Evolutionary conservation across 1,284 basidiomycete species (phyloP), one percentile per base, ranked within the genome.

Genomic region (Ceratorhiza oryzae-sativae): DNA sequence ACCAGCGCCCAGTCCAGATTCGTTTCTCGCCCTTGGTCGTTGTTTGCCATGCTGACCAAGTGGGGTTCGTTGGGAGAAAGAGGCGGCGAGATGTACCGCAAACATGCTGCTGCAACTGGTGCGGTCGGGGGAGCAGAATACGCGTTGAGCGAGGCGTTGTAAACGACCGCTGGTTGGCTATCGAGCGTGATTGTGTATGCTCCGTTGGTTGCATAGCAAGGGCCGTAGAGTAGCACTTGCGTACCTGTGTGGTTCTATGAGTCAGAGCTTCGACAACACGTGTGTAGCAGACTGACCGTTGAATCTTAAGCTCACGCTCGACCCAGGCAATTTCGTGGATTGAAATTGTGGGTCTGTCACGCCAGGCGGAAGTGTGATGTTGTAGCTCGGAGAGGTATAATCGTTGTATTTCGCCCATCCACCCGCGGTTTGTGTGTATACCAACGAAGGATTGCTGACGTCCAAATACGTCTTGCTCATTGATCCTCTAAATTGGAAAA

Each of bases 1-100:
- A 68, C 53, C 25, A 68, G 20, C 25, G 34, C 65, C 65, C 65
- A 68, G n/a, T 68, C 65, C 25, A 68, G 39, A 45, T 68, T 68
- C 1, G 65, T 68, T 27, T 68, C 51, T 13, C 65, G 34, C 20
- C 49, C 65, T 25, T 41, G 13, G 39, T 68, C 65, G 23, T 23
- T 36, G 51, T 68, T 68, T 23, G 65, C 65, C 51, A 68, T 68
- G 23, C 65, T 68, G 30, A 68, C 46, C 23, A 56, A 56, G 51
- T 68, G 65, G 3, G 53, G 30, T n/a, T 49, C 12, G 23, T 45
- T 27, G 3, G 65, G 39, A 15, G 49, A 20, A 18, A 68, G 25
- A 15, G 65, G 65, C 20, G 65, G 65, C 20, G 65, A 68, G 18
- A 68, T 68, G 51, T 68, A 68, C 23, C 65, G 65, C 5, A 68